These are phyloP conservation scores for Chamaecrista fasciculata DNA, from an alignment of 306 rosid species.

Conservation along the genomic window DNA sequence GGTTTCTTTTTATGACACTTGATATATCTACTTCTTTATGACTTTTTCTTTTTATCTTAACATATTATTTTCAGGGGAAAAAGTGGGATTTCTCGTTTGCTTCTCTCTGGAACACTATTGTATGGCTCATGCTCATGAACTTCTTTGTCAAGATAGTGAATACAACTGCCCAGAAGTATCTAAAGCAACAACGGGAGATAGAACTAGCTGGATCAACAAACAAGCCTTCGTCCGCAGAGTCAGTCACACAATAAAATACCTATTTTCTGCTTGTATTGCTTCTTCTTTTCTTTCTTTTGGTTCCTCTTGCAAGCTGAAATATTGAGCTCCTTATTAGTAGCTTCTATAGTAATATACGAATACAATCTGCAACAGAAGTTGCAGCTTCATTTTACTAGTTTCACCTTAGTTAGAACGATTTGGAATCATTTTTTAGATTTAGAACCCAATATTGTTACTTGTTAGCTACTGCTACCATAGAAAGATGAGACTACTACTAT, in stretches of 20 bases:
- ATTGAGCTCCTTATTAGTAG: constrained; percentile 33
- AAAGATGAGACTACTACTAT: constrained; percentile 37
- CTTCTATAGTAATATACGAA: constrained; percentile 28
- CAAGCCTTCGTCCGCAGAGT: constrained; percentile 30
- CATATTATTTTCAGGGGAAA: constrained; percentile 50
- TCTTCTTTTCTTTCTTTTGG: constrained; percentile 17
- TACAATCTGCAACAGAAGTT: constrained; percentile 29
- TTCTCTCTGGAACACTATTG: constrained; percentile 84
- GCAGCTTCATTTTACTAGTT: constrained; percentile 28
- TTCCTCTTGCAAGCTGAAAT: constrained; percentile 32
- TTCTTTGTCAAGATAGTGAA: constrained; percentile 86
- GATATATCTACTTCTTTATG: background rate
- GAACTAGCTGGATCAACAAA: constrained; percentile 51
- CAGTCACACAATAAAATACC: constrained; percentile 33
- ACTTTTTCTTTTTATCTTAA: background rate
- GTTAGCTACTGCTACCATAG: constrained; percentile 39
- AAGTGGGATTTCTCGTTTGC: constrained; percentile 88
- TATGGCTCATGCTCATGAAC: constrained; percentile 97
- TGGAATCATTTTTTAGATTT: constrained; percentile 36
- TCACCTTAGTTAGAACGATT: constrained; percentile 48
- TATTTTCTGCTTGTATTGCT: constrained; percentile 34
- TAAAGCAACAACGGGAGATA: constrained; percentile 65
- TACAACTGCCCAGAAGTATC: constrained; percentile 78
- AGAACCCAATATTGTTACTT: constrained; percentile 36
- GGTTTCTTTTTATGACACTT: background rate